Base-by-base conservation (phyloP, 176 grass and related monocot species). In the Cymbopogon citratus region DNA sequence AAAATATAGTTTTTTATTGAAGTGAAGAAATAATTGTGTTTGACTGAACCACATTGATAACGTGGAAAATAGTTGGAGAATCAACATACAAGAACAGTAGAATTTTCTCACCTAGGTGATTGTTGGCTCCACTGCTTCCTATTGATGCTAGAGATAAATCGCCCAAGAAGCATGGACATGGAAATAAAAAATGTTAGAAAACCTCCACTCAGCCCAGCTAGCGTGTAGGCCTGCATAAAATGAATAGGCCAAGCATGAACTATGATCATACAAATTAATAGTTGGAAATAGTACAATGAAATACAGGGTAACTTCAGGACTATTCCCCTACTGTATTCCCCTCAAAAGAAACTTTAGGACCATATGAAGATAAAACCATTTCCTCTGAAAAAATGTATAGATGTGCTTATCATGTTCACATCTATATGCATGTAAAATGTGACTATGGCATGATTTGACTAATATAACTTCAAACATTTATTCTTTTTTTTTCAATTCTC, bases 171-270 rank as follows among this genome's bases (percentile, higher is more conserved):
- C 91, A 98, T 94, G 69, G 92, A 98, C 67, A 93, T 74, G 63
- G 84, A 89, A 83, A 98, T 91, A 45, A 93, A 80, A 87, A 91
- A 91, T 80, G 95, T 95, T 71, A 98, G 80, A 88, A 98, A 95
- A 66, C 92, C 95, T 86, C 95, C 92, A 85, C 90, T 85, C 60
- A 98, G 75, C 23, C 92, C 90, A 83, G 81, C 64, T 76, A 95
- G 51, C 71, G 87, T 76, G 88, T 90, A 91, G 31, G 43, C 88
- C 95, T 98, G 89, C 71, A 87, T 28, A 80, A 4, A 84, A 73
- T 49, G 61, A 72, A 59, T 28, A 66, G 33, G 8, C 31, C 77
- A 71, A 57, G 65, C 24, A 54, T 19, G 68, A 51, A 66, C 31
- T 45, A 76, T 45, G 39, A 27, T 14, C 33, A 26, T 14, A 28